Conservation (phyloP, 73 alveolate genomes). For the Paramecium biaurelia region DNA sequence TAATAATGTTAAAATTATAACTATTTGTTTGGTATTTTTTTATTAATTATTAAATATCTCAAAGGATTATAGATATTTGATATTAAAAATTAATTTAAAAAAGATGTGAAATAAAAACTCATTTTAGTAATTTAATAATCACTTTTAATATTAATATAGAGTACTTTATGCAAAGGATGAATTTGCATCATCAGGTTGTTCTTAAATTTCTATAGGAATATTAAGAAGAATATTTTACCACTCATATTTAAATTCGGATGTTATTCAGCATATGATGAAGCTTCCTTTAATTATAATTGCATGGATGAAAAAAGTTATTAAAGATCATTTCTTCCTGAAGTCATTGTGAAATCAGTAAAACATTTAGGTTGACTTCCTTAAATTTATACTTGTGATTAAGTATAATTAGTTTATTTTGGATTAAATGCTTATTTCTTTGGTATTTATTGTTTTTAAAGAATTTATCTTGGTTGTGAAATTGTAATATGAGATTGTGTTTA, state of each 20-base stretch:
- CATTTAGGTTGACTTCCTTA: neutral
- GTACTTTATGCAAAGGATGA: neutral
- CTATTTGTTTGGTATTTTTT: neutral
- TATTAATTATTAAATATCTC: neutral
- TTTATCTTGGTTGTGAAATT: neutral
- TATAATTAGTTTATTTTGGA: neutral
- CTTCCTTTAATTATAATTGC: neutral
- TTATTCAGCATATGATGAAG: neutral
- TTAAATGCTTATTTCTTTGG: neutral
- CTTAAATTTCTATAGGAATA: neutral
- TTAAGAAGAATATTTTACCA: neutral
- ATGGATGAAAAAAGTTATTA: neutral
- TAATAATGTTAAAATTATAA: neutral
- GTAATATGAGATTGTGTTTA: neutral
- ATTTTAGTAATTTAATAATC: neutral
- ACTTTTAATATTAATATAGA: neutral
- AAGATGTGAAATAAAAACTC: neutral
- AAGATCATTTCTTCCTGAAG: conserved; percentile 5
- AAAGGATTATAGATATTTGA: neutral
- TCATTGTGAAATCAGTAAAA: conserved; percentile 1
- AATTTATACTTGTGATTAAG: neutral
- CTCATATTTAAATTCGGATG: neutral
- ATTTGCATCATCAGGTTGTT: neutral
- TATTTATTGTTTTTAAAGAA: neutral
- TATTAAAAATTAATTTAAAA: neutral